phyloP scores from a whole-genome alignment of 2,329 filamentous ascomycete genomes.

The Neonectria neomacrospora region DNA sequence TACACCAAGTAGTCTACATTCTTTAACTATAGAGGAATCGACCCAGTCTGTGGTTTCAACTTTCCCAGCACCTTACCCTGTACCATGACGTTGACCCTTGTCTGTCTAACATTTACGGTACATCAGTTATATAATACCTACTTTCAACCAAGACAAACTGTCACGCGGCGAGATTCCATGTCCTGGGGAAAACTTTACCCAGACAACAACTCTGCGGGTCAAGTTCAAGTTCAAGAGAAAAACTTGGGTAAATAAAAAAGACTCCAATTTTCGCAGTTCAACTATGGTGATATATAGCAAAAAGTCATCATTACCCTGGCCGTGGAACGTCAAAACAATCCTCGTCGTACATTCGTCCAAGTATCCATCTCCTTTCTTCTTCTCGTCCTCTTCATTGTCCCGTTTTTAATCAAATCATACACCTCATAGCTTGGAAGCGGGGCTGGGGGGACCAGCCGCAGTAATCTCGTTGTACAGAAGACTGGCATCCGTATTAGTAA shows the following conservation, averaged over 20 bases:
- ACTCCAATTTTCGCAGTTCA: constrained; percentile 9
- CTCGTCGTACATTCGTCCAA: constrained; percentile 19
- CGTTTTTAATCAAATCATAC: constrained; percentile 10
- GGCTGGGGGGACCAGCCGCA: constrained; percentile 69
- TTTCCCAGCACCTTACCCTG: neutral
- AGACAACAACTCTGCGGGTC: too few relatives aligned
- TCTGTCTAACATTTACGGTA: too few relatives aligned
- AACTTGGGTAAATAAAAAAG: neutral
- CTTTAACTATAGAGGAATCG: too few relatives aligned
- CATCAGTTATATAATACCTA: too few relatives aligned
- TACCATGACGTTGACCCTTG: neutral
- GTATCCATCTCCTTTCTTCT: constrained; percentile 18
- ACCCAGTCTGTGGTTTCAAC: too few relatives aligned
- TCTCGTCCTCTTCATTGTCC: constrained; percentile 16
- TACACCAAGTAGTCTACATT: too few relatives aligned
- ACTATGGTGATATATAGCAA: constrained; percentile 19
- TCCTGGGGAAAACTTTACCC: too few relatives aligned
- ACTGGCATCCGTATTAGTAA: constrained; percentile 54
- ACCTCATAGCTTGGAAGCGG: constrained; percentile 72
- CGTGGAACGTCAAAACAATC: constrained; percentile 19
- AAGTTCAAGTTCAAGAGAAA: neutral
- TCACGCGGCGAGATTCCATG: too few relatives aligned
- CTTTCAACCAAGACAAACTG: too few relatives aligned
- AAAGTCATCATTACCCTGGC: constrained; percentile 19
- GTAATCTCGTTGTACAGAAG: constrained; percentile 91